Evolutionary conservation across 345 rosid genomes (phyloP), one percentile per base, ranked within the genome.

Genomic region (Eucalyptus pauciflora): DNA sequence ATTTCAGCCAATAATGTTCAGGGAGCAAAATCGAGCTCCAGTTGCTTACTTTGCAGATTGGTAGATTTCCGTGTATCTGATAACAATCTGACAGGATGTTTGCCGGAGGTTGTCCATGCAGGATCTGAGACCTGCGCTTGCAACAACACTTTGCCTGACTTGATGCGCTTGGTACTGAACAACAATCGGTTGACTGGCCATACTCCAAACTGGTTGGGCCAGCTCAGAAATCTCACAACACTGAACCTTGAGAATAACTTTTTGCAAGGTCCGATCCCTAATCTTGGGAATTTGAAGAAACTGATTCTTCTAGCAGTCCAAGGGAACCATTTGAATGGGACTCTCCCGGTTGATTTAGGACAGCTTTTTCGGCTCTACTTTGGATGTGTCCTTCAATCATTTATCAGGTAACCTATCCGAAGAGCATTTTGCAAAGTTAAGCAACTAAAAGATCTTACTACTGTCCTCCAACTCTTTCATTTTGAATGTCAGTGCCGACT

Each of bases 311-410:
- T 16, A 51, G 54, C 54, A 16, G 54, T 17, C 54, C 54, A 51
- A 51, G 54, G 33, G 54, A 51, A 93, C 90, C 56, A 71, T 86
- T 89, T 94, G 54, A 93, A 91, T 79, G 95, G 93, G 25, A 92
- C 92, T 71, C 91, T 92, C 17, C 95, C 95, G 7, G 89, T 86
- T 54, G 87, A 89, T 50, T 64, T 94, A 12, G 96, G 95, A 85
- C 87, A 85, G 67, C 92, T 93, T 46, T 89, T 93, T 14, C 31
- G 87, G 56, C 86, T 94, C 69, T 76, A 71, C 11, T 7, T 87
- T 93, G 9, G 93, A 90, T 89, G 91, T 93, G 86, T 92, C 94
- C 60, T 87, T 86, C 31, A 94, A 92, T 91, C 87, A 87, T 50
- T 79, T 93, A 89, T 37, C 71, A 33, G 95, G 94, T 14, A 37